Evolutionary conservation across 306 rosid genomes (phyloP).

Genomic region (Trifolium fragiferum): DNA sequence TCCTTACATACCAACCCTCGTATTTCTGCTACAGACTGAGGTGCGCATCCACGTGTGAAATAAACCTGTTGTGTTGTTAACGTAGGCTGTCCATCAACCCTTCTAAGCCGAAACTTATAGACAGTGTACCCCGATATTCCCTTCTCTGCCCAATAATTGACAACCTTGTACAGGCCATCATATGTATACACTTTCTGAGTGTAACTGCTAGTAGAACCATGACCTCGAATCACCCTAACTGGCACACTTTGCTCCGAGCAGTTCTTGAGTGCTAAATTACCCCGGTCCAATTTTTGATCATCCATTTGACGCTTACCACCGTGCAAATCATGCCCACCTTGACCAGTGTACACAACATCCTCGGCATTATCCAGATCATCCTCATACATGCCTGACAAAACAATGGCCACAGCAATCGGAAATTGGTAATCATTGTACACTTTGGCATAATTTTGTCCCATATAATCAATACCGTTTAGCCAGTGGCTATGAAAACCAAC

Average conservation of each 20-base stretch:
- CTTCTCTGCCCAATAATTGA: conserved; percentile 84
- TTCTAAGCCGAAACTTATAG: conserved; percentile 80
- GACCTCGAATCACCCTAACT: conserved; percentile 95
- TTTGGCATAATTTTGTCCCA: conserved; percentile 69
- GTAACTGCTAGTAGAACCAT: conserved; percentile 72
- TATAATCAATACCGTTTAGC: conserved; percentile 92
- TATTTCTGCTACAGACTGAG: conserved; percentile 75
- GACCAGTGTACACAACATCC: conserved; percentile 92
- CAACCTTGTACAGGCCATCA: conserved; percentile 97
- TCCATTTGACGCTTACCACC: conserved; percentile 83
- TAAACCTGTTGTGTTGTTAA: conserved; percentile 96
- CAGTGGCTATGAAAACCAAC: conserved; percentile 97
- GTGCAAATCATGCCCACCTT: conserved; percentile 90
- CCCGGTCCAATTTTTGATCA: conserved; percentile 81
- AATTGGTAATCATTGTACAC: conserved; percentile 50
- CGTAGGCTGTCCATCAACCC: conserved; percentile 80
- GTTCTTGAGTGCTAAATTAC: conserved; percentile 95
- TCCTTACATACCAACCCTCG: conserved; percentile 93
- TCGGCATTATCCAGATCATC: conserved; percentile 97
- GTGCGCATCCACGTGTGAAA: conserved; percentile 80
- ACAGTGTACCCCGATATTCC: conserved; percentile 95
- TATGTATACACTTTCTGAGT: conserved; percentile 86
- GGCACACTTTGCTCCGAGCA: conserved; percentile 71
- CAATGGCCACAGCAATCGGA: conserved; percentile 91
- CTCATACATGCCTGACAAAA: conserved; percentile 93